Conservation (phyloP, 805 yeast species). For the Clavispora asparagi region DNA sequence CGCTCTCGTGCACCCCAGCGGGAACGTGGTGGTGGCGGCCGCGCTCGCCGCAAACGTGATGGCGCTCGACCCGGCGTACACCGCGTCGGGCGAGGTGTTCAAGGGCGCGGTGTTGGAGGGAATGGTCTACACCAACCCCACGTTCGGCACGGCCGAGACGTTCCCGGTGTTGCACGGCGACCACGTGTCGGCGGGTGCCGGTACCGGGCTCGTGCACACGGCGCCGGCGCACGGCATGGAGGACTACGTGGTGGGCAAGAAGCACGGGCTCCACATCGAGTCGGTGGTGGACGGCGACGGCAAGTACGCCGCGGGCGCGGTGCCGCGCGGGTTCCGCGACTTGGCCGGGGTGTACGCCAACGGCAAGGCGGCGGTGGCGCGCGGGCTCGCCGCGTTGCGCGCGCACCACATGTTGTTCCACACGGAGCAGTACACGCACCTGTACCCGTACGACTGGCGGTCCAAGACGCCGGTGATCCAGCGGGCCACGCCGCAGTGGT, state of each 20-base stretch:
- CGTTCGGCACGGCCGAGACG: slow-evolving; percentile 24
- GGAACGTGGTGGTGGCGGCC: slow-evolving; percentile 57
- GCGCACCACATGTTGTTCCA: slow-evolving; percentile 42
- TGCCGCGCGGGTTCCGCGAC: slow-evolving; percentile 41
- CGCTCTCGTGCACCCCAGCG: slow-evolving; percentile 24
- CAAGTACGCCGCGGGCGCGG: slow-evolving; percentile 45
- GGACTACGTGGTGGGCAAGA: slow-evolving; percentile 70
- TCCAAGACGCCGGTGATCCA: slow-evolving; percentile 93
- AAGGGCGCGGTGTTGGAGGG: slow-evolving; percentile 23
- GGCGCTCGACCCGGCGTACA: slow-evolving; percentile 18
- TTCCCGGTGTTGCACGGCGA: slow-evolving; percentile 71
- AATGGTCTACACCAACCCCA: slow-evolving; percentile 51
- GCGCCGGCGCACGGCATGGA: slow-evolving; percentile 99
- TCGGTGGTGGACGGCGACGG: slow-evolving; percentile 84
- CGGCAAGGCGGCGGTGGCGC: slow-evolving; percentile 25
- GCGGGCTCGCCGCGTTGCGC: slow-evolving; percentile 31
- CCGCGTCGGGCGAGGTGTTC: slow-evolving; percentile 4
- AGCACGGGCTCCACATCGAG: slow-evolving; percentile 49
- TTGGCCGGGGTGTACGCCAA: slow-evolving; percentile 12
- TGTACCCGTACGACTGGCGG: slow-evolving; percentile 97
- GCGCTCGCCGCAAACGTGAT: slow-evolving; percentile 40
- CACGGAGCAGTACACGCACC: slow-evolving; percentile 60
- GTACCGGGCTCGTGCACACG: slow-evolving; percentile 94
- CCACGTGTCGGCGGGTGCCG: slow-evolving; percentile 76
- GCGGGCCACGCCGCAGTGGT: slow-evolving; percentile 96